Conservation (phyloP, 23 red algal genomes). For the Gracilaria vermiculophylla region DNA sequence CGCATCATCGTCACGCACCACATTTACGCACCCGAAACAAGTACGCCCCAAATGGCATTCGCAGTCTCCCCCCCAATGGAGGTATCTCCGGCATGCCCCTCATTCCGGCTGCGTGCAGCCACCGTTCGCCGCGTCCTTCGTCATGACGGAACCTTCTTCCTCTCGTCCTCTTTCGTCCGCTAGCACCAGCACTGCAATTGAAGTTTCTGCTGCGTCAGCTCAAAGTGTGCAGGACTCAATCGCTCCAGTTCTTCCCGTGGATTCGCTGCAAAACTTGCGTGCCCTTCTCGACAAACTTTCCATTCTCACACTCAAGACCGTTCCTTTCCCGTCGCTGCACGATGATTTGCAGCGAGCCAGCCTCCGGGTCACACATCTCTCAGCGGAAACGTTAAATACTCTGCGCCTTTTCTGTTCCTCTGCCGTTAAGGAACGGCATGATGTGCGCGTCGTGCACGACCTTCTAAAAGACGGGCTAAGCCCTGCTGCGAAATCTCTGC, state of each 20-base stretch:
- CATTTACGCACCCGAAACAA: too few species aligned
- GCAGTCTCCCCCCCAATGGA: too few species aligned
- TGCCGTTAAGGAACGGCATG: constrained; percentile 16
- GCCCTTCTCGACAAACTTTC: neutral
- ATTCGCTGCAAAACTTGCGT: neutral
- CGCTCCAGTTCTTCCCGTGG: neutral
- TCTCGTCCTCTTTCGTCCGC: neutral
- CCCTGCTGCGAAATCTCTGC: constrained; percentile 13
- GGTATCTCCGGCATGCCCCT: neutral
- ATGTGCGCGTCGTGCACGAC: constrained; percentile 31
- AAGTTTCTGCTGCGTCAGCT: neutral
- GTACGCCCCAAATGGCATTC: too few species aligned
- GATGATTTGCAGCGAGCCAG: constrained; percentile 19
- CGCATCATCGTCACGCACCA: too few species aligned
- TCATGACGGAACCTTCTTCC: neutral
- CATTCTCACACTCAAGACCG: constrained; percentile 2
- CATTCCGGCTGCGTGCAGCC: neutral
- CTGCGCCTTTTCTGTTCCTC: constrained; percentile 25
- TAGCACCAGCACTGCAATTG: neutral
- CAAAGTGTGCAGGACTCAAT: neutral
- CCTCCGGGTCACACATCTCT: constrained; percentile 6
- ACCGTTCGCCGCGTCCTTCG: neutral
- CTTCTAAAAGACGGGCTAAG: neutral
- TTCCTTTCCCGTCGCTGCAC: constrained; percentile 8
- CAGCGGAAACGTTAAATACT: neutral